Percentiles rank a stretch among this genome's conserved stretches.
Evolutionary conservation across 2,329 filamentous ascomycete genomes (phyloP).

Genomic region (Tolypocladium capitatum): DNA sequence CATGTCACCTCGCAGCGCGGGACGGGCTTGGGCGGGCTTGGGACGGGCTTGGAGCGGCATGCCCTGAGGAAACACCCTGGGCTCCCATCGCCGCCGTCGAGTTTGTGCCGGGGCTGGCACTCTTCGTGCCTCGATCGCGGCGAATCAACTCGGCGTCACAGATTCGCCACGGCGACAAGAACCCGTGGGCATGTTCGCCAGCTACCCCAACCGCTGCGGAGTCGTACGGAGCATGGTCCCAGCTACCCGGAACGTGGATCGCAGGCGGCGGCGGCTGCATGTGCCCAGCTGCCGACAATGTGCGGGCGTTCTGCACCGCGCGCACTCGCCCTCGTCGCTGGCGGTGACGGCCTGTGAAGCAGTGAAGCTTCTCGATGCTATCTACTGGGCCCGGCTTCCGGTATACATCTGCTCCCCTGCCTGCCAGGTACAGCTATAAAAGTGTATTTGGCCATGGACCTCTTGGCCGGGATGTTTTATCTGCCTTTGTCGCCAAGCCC

Average conservation of each 20-base stretch:
- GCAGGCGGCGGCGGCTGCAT: neutral
- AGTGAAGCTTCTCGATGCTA: neutral
- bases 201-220: neutral
- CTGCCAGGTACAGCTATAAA: neutral
- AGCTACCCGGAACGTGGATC: slow-evolving; percentile 3
- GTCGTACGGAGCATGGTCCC: neutral
- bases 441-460: too few species aligned
- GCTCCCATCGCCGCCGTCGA: neutral
- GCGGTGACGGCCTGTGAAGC: neutral
- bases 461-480: neutral
- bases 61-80: neutral
- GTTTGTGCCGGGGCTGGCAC: neutral
- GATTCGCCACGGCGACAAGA: too few species aligned
- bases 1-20: slow-evolving; percentile 10
- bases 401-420: neutral
- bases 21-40: slow-evolving; percentile 4
- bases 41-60: too few species aligned
- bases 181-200: neutral
- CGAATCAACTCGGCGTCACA: neutral
- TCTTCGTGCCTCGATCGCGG: neutral
- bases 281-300: neutral
- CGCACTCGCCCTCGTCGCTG: neutral
- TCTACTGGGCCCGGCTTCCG: neutral
- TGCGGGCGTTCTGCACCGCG: neutral
- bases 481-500: neutral